Conservation (phyloP, 225 moss, liverwort and hornwort species). For the Rhytidiadelphus loreus region DNA sequence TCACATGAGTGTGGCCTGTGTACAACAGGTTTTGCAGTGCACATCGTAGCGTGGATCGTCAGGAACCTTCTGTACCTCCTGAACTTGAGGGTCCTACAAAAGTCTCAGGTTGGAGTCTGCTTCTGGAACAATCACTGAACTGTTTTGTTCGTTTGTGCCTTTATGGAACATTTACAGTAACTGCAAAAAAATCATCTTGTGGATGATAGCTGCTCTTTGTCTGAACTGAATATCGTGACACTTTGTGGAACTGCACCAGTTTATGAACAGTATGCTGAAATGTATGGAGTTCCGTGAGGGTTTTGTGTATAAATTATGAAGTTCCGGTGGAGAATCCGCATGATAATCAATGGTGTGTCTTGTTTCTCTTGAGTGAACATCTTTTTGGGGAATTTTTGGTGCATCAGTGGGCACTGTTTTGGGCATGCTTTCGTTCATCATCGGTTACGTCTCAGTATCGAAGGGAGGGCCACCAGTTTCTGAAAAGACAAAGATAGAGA, state of each 20-base stretch:
- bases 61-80: conserved; percentile 21
- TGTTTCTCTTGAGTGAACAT: not conserved
- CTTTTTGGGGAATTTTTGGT: not conserved
- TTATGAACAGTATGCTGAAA: not conserved
- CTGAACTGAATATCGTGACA: not conserved
- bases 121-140: not conserved
- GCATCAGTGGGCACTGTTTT: conserved; percentile 26
- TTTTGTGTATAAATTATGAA: not conserved
- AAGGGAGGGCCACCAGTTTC: conserved; percentile 18
- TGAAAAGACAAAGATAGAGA: conserved; percentile 3
- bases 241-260: not conserved
- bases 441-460: conserved; percentile 9
- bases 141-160: not conserved
- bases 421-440: conserved; percentile 15
- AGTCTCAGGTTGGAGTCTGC: conserved; percentile 17
- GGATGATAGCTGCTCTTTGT: not conserved
- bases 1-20: not conserved
- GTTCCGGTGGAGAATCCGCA: not conserved
- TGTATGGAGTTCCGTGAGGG: not conserved
- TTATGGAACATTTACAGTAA: not conserved
- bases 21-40: conserved; percentile 41
- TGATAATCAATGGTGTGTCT: not conserved
- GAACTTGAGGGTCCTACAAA: conserved; percentile 17
- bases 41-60: conserved; percentile 16
- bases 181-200: not conserved